Conservation (phyloP, 495 filamentous ascomycete genomes). For the Daldinia grandis region DNA sequence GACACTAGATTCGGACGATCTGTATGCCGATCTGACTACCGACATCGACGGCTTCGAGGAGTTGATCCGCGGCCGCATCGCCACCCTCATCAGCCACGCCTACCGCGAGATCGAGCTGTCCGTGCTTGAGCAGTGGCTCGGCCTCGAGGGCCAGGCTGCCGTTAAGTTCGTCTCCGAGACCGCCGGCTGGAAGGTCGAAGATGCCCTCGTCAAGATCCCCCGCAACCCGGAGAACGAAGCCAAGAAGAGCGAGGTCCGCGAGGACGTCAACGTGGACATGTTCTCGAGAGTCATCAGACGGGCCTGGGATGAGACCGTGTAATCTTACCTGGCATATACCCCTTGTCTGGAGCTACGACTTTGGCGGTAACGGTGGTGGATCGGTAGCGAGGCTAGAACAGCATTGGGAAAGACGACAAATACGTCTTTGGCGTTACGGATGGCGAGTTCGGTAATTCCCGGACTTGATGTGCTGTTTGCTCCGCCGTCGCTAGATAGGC, state of each 20-base stretch:
- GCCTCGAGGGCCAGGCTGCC: conserved; percentile 75
- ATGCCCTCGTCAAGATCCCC: conserved; percentile 69
- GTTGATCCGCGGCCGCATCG: conserved; percentile 89
- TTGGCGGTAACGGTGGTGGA: conserved; percentile 15
- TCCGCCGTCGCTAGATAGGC: conserved; percentile 18
- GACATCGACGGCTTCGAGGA: conserved; percentile 98
- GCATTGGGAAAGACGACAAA: conserved; percentile 36
- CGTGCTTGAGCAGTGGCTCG: conserved; percentile 87
- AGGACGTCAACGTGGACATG: conserved; percentile 95
- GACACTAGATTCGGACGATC: conserved; percentile 89
- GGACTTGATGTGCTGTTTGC: conserved; percentile 12
- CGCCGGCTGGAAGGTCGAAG: conserved; percentile 83
- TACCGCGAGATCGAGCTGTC: conserved; percentile 81
- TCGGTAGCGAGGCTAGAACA: conserved; percentile 25
- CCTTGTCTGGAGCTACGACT: not conserved
- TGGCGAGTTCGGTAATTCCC: conserved; percentile 20
- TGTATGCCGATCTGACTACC: conserved; percentile 94
- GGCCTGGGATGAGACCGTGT: conserved; percentile 90
- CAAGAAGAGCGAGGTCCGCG: conserved; percentile 92
- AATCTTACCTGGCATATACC: conserved; percentile 33
- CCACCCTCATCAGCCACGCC: conserved; percentile 85
- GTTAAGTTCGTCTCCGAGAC: conserved; percentile 82
- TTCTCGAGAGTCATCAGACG: conserved; percentile 81
- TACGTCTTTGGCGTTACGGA: conserved; percentile 37
- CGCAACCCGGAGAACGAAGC: conserved; percentile 98